Evolutionary conservation across 2,329 filamentous ascomycete genomes (phyloP).

Genomic region (Colletotrichum musicola): DNA sequence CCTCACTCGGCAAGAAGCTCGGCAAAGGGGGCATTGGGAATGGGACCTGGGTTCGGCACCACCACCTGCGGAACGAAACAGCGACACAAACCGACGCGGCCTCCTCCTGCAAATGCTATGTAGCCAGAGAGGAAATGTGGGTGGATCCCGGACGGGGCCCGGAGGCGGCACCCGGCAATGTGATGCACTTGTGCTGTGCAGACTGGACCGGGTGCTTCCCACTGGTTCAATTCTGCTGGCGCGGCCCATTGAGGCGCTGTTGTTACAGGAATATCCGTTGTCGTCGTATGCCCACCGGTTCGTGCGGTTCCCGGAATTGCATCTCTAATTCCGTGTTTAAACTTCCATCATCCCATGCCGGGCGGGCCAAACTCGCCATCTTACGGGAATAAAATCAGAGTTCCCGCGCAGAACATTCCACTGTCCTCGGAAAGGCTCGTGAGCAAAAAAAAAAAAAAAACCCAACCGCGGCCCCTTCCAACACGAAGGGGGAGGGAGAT

Average conservation of each 20-base stretch:
- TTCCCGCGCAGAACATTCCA: conserved; percentile 19
- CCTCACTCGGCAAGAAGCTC: conserved; percentile 24
- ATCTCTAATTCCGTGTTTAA: conserved; percentile 17
- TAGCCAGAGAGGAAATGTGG: neutral
- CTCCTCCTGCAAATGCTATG: neutral
- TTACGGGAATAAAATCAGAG: neutral
- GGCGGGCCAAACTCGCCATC: conserved; percentile 1
- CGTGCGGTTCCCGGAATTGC: neutral
- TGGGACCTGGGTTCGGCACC: conserved; percentile 14
- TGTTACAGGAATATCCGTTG: conserved; percentile 8
- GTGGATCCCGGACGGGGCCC: conserved; percentile 23
- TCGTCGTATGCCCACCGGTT: conserved; percentile 2
- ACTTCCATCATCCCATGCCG: conserved; percentile 33
- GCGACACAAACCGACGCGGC: conserved; percentile 21
- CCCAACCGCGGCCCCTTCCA: too few relatives aligned
- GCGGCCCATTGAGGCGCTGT: conserved; percentile 28
- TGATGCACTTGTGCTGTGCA: too few relatives aligned
- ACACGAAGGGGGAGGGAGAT: neutral
- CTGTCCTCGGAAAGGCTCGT: conserved; percentile 19
- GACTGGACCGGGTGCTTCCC: neutral
- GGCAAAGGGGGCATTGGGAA: conserved; percentile 9
- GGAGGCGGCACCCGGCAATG: conserved; percentile 28
- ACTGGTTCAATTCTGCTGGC: neutral
- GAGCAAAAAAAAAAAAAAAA: neutral
- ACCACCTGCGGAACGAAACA: conserved; percentile 9